Evolutionary conservation across 805 yeast genomes (phyloP).

Genomic region (Yarrowia sp.): DNA sequence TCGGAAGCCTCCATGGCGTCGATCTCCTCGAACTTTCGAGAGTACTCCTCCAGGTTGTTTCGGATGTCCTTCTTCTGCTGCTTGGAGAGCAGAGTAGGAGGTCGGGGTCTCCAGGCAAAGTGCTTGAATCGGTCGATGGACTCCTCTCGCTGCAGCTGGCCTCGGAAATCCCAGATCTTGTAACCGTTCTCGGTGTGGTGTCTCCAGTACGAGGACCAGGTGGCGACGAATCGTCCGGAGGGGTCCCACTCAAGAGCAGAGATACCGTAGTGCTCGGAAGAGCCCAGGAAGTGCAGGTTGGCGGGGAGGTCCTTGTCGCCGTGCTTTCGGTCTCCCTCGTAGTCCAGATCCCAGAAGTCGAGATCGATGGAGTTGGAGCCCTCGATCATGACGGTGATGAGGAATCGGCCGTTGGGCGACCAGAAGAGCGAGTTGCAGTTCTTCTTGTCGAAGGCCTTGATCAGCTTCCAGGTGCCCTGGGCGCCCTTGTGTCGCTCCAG

Average conservation of each 20-base stretch:
- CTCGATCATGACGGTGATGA: conserved; percentile 49
- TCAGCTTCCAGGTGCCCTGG: conserved; percentile 56
- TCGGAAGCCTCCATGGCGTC: conserved; percentile 96
- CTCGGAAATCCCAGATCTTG: conserved; percentile 81
- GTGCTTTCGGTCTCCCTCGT: conserved; percentile 61
- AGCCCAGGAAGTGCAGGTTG: conserved; percentile 59
- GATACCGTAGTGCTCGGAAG: conserved; percentile 69
- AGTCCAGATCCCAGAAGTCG: conserved; percentile 84
- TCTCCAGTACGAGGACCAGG: conserved; percentile 83
- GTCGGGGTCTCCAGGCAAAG: conserved; percentile 97
- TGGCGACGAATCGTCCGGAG: conserved; percentile 85
- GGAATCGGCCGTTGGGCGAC: conserved; percentile 93
- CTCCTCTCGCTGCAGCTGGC: conserved; percentile 73
- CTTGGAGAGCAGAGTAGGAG: conserved; percentile 68
- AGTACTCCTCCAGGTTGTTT: conserved; percentile 83
- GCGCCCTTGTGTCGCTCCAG: conserved; percentile 61
- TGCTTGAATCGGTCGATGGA: conserved; percentile 78
- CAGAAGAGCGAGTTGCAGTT: conserved; percentile 72
- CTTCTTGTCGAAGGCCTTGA: conserved; percentile 59
- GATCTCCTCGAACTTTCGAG: conserved; percentile 88
- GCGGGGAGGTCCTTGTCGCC: conserved; percentile 52
- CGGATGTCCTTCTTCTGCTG: conserved; percentile 85
- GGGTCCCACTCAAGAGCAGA: conserved; percentile 93
- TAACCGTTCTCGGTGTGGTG: conserved; percentile 88
- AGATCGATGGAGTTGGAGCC: conserved; percentile 53